Conservation (phyloP, 768 basidiomycete genomes). For the Pisolithus marmoratus region DNA sequence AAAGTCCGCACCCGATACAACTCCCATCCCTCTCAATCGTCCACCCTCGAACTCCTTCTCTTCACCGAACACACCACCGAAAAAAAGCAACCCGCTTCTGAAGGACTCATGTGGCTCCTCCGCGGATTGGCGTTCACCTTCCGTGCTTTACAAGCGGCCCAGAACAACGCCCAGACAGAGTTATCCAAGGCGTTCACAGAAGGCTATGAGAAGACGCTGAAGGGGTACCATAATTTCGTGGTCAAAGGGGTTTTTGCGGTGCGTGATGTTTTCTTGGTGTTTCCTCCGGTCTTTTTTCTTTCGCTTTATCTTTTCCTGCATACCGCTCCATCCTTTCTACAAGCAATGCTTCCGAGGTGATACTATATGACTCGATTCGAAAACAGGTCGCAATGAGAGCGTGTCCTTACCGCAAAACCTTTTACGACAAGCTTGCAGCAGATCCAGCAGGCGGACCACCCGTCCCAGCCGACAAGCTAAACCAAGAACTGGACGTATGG, state of each 20-base stretch:
- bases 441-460: constrained; percentile 50
- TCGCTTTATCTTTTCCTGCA: not conserved
- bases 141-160: constrained; percentile 66
- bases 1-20: constrained; percentile 86
- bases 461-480: constrained; percentile 44
- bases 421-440: constrained; percentile 54
- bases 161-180: constrained; percentile 49
- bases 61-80: constrained; percentile 71
- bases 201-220: constrained; percentile 78
- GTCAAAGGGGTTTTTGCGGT: constrained; percentile 55
- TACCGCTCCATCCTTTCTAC: not conserved
- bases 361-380: no score
- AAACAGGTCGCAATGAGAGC: constrained; percentile 50
- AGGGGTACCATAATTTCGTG: constrained; percentile 77
- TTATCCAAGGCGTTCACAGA: constrained; percentile 71
- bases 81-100: constrained; percentile 84
- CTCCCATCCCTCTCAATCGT: constrained; percentile 54
- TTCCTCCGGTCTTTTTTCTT: not conserved
- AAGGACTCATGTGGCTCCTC: constrained; percentile 91
- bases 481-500: constrained; percentile 53
- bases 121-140: constrained; percentile 90
- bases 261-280: constrained; percentile 22
- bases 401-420: constrained; percentile 54
- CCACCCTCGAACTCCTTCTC: constrained; percentile 80
- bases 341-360: no score